Base-by-base conservation (phyloP, 495 filamentous ascomycete species). In the Aspergillus leporis region DNA sequence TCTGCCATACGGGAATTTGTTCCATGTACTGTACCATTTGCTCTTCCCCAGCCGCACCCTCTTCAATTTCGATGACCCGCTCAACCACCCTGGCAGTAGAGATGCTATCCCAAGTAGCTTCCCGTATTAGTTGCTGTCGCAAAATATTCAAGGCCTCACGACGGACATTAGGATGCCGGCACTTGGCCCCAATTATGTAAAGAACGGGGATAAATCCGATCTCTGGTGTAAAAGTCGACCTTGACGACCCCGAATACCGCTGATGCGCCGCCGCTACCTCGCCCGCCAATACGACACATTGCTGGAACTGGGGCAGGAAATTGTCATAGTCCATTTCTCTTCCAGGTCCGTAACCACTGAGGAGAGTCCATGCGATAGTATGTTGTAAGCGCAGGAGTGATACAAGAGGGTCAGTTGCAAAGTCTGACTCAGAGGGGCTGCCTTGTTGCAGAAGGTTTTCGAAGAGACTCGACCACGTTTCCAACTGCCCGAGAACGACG, bases 71-170 rank as follows among this genome's bases (percentile, higher is more conserved):
- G 28, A 70, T 66, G n/a, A 68, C 56, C 54, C 67, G 50, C 56
- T 73, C 65, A 43, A 71, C 57, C 18, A 70, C 46, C 60, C 57
- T 65, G 32, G 69, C 64, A 52, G 60, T 54, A 61, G 40, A 51
- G 36, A 67, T 55, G 55, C 69, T 73, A 66, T 71, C 67, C 67
- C 68, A 73, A 53, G 59, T 61, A 28, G 65, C 70, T 59, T 73
- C 70, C 43, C 62, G 67, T 25, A 69, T 64, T 5, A 40, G 62
- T 38, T 70, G 60, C 46, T 61, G 57, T 53, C 66, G 61, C 64
- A 73, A 59, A 18, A 73, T 66, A 46, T 47, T 28, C 51, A 57
- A 34, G 30, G 50, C 63, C 48, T 63, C 55, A 22, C 69, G 69
- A 40, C 67, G 66, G 43, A 70, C 54, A 2, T 31, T 28, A 16